Evolutionary conservation across 2,329 filamentous ascomycete genomes (phyloP).

Genomic region (Emericellopsis cladophorae): DNA sequence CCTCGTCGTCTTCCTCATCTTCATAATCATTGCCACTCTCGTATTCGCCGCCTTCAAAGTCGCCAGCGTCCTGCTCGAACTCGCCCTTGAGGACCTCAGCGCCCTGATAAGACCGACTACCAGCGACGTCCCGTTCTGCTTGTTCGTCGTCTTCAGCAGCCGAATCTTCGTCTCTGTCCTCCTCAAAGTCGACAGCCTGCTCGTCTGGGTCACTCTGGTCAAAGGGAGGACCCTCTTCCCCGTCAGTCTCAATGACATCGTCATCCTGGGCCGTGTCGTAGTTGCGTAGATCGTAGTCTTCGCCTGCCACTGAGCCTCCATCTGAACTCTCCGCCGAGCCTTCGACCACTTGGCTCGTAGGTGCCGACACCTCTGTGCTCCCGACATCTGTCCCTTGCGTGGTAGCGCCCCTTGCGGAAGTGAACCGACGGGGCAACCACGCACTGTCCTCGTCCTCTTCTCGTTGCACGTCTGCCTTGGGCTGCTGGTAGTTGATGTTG

Average conservation of each 20-base stretch:
- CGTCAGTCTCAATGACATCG: constrained; percentile 10
- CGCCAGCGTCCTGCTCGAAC: background rate
- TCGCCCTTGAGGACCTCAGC: background rate
- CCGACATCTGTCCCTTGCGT: background rate
- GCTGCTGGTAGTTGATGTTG: background rate
- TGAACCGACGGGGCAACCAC: too few relatives aligned
- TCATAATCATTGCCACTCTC: constrained; percentile 13
- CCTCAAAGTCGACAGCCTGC: constrained; percentile 4
- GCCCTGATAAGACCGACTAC: background rate
- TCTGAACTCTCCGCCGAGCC: constrained; percentile 2
- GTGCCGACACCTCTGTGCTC: background rate
- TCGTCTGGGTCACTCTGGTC: constrained; percentile 1
- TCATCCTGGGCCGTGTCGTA: constrained; percentile 18
- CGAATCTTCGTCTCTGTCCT: background rate
- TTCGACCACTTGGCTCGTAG: background rate
- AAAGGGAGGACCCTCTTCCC: background rate
- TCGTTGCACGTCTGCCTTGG: background rate
- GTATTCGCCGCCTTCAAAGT: background rate
- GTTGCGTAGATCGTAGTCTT: constrained; percentile 20
- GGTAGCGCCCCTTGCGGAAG: too few relatives aligned
- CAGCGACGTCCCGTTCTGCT: background rate
- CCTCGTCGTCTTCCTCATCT: constrained; percentile 9
- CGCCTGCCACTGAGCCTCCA: constrained; percentile 14
- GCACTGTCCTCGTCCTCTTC: constrained; percentile 1
- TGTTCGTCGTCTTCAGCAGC: background rate